A percentile compares a stretch with the other conserved stretches of the same genome.
Evolutionary conservation across 2,329 filamentous ascomycete genomes (phyloP).

Genomic region (Epichloe coenophiala): DNA sequence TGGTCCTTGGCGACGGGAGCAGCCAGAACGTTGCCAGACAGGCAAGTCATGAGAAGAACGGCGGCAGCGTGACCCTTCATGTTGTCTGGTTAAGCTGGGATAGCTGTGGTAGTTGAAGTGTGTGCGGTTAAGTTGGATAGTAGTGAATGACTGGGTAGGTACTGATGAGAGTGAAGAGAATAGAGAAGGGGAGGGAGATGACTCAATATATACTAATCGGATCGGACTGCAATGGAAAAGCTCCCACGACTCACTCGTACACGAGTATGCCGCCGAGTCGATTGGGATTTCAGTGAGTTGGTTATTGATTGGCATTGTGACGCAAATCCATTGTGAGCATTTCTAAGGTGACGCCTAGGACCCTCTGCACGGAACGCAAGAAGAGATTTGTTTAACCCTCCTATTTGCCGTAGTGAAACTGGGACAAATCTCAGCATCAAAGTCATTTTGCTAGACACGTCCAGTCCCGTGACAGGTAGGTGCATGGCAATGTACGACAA

Average conservation of each 20-base stretch:
- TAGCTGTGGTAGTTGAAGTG: neutral
- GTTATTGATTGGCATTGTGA: neutral
- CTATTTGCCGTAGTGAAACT: neutral
- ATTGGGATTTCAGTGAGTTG: too few relatives aligned
- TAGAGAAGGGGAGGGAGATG: neutral
- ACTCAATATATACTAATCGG: neutral
- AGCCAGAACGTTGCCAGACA: slow-evolving; percentile 1
- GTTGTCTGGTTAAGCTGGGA: neutral
- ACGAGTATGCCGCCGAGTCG: too few relatives aligned
- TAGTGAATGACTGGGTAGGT: neutral
- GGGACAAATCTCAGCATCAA: neutral
- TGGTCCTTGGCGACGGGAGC: neutral
- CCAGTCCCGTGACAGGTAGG: too few relatives aligned
- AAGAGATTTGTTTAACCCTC: neutral
- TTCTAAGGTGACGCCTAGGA: neutral
- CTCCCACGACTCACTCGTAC: too few relatives aligned
- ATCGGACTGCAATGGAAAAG: too few relatives aligned
- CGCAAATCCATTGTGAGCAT: neutral
- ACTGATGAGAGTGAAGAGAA: neutral
- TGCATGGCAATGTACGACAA: too few relatives aligned
- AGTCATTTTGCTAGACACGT: too few relatives aligned
- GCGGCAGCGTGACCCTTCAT: slow-evolving; percentile 2
- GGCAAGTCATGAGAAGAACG: slow-evolving; percentile 3
- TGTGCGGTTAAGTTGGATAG: neutral
- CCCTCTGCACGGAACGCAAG: neutral